A percentile compares a stretch with the other conserved stretches of the same genome.
Conservation (phyloP, 1,139 yeast genomes). For the Yamadazyma diddensiae region DNA sequence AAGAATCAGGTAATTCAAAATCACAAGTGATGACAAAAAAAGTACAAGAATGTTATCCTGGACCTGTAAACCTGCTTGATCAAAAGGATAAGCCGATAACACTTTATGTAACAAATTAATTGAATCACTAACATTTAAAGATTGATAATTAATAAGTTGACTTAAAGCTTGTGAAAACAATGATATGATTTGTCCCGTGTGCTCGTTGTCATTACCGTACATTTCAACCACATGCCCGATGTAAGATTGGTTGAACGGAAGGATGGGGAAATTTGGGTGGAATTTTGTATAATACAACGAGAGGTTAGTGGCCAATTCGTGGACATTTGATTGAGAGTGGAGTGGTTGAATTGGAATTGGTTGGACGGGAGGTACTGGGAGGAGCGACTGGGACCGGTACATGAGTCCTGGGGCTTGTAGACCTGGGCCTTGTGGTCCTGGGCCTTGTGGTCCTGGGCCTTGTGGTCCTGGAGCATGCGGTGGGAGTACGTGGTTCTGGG, state of each 20-base stretch:
- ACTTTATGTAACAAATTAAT: conserved; percentile 39
- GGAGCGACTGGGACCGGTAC: too few relatives aligned
- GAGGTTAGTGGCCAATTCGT: conserved; percentile 2
- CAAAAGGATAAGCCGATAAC: conserved; percentile 44
- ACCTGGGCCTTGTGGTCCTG: too few relatives aligned
- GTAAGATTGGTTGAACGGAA: conserved; percentile 47
- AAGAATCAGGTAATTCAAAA: conserved; percentile 55
- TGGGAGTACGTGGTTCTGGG: too few relatives aligned
- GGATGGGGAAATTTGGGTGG: conserved; percentile 55
- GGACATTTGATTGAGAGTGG: too few relatives aligned
- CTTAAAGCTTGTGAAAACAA: conserved; percentile 52
- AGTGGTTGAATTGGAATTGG: too few relatives aligned
- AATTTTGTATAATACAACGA: conserved; percentile 49
- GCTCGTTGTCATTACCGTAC: conserved; percentile 24
- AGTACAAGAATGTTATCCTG: conserved; percentile 32
- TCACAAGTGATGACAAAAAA: conserved; percentile 46
- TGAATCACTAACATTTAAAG: conserved; percentile 26
- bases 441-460: too few relatives aligned
- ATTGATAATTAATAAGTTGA: conserved; percentile 41
- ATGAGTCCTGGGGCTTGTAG: too few relatives aligned
- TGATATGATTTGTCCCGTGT: conserved; percentile 40
- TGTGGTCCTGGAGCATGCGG: too few relatives aligned
- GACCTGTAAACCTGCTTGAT: conserved; percentile 18
- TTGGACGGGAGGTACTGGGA: too few relatives aligned
- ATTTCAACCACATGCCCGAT: conserved; percentile 22